Percentiles rank a stretch among this genome's conserved stretches.
phyloP scores from a whole-genome alignment of 257 asterid species.

The Avicennia marina region DNA sequence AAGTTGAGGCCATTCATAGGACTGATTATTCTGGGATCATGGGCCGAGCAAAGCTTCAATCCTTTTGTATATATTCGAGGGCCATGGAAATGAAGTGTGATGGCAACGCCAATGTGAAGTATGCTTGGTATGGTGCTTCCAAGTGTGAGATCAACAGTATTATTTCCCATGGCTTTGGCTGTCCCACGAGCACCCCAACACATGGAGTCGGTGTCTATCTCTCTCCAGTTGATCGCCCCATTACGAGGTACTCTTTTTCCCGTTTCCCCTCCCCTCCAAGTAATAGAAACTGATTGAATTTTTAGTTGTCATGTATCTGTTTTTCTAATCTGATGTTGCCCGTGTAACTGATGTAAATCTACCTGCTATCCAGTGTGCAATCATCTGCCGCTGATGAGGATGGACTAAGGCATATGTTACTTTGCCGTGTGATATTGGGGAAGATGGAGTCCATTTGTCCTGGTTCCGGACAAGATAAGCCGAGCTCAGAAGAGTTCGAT shows the following conservation, averaged over 20 bases:
- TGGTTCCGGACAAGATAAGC: conserved; percentile 33
- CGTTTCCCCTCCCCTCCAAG: background rate
- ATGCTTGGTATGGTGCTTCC: conserved; percentile 55
- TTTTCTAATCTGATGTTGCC: background rate
- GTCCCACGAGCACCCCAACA: conserved; percentile 9
- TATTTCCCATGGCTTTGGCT: conserved; percentile 36
- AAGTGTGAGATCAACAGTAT: conserved; percentile 28
- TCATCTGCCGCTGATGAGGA: conserved; percentile 34
- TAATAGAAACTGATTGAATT: background rate
- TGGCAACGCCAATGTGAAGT: conserved; percentile 44
- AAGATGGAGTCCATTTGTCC: conserved; percentile 32
- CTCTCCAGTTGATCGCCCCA: conserved; percentile 37
- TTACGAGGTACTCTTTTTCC: conserved; percentile 31
- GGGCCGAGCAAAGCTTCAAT: conserved; percentile 28
- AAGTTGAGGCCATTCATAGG: conserved; percentile 30
- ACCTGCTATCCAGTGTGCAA: conserved; percentile 30
- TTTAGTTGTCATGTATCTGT: background rate
- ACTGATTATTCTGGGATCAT: conserved; percentile 19
- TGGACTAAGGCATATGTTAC: conserved; percentile 45
- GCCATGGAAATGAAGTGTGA: conserved; percentile 39
- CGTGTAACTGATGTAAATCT: no score
- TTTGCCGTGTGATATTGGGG: conserved; percentile 63
- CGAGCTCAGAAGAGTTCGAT: conserved; percentile 50
- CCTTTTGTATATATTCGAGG: conserved; percentile 30
- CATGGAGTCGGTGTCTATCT: conserved; percentile 34